Conservation (phyloP, 768 basidiomycete species). For the Neoboletus magnificus region DNA sequence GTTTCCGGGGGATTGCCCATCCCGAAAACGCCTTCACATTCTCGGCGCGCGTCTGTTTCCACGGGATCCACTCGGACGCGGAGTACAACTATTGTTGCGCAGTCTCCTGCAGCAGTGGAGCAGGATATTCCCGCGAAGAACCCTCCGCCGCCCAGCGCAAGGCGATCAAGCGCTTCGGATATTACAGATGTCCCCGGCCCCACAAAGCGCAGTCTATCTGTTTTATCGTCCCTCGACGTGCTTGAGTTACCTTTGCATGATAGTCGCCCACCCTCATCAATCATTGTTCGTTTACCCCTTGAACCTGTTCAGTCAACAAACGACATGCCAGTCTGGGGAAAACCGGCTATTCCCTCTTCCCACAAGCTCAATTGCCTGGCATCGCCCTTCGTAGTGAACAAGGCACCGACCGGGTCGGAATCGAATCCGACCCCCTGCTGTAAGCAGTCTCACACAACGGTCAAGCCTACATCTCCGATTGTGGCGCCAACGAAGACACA, state of each 20-base stretch:
- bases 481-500: not conserved
- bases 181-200: not conserved
- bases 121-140: slow-evolving; percentile 4
- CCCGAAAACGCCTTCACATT: slow-evolving; percentile 19
- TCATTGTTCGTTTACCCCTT: slow-evolving; percentile 20
- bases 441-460: not conserved
- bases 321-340: not conserved
- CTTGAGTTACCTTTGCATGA: slow-evolving; percentile 11
- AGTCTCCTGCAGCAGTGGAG: slow-evolving; percentile 3
- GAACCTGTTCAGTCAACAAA: slow-evolving; percentile 1
- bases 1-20: slow-evolving; percentile 2
- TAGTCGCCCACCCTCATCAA: slow-evolving; percentile 20
- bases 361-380: slow-evolving; percentile 10
- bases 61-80: slow-evolving; percentile 14
- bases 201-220: not conserved
- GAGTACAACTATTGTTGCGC: slow-evolving; percentile 13
- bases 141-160: not conserved
- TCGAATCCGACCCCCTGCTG: not conserved
- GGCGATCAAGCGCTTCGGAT: not conserved
- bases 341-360: not conserved
- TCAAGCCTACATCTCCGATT: slow-evolving; percentile 1
- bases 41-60: slow-evolving; percentile 18
- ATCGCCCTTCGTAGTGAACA: slow-evolving; percentile 13
- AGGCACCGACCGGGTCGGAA: not conserved
- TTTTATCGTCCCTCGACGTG: slow-evolving; percentile 11